Conservation (phyloP, 2,329 filamentous ascomycete genomes). For the Fusarium chlamydosporum region DNA sequence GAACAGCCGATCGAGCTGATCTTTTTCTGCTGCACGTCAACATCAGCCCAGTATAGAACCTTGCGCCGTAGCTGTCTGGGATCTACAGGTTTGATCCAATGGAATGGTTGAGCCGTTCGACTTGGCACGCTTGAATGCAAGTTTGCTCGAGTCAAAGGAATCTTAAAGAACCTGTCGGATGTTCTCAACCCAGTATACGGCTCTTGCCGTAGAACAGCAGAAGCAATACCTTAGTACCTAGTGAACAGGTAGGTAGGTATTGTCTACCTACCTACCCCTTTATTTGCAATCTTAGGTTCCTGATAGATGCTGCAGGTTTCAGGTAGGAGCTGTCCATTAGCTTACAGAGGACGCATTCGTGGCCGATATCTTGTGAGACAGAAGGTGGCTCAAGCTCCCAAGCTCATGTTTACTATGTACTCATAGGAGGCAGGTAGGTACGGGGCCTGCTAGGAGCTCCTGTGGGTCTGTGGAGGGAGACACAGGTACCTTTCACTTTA, state of each 20-base stretch:
- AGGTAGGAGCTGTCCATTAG: too few relatives aligned
- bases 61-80: background rate
- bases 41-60: slow-evolving; percentile 14
- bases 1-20: slow-evolving; percentile 26
- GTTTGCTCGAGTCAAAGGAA: slow-evolving; percentile 4
- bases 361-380: background rate
- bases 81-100: slow-evolving; percentile 16
- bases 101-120: background rate
- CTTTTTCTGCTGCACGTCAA: slow-evolving; percentile 18
- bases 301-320: background rate
- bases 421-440: background rate
- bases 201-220: background rate
- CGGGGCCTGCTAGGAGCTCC: background rate
- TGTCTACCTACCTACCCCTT: background rate
- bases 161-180: background rate
- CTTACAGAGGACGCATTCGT: background rate
- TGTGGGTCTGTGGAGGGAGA: slow-evolving; percentile 8
- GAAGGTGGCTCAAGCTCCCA: slow-evolving; percentile 2
- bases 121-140: background rate
- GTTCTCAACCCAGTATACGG: background rate
- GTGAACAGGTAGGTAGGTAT: too few relatives aligned
- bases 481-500: background rate
- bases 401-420: background rate
- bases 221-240: background rate
- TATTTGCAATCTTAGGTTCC: slow-evolving; percentile 1